phyloP scores from a whole-genome alignment of 2,329 filamentous ascomycete genomes.

The Cladosporium oxysporum region DNA sequence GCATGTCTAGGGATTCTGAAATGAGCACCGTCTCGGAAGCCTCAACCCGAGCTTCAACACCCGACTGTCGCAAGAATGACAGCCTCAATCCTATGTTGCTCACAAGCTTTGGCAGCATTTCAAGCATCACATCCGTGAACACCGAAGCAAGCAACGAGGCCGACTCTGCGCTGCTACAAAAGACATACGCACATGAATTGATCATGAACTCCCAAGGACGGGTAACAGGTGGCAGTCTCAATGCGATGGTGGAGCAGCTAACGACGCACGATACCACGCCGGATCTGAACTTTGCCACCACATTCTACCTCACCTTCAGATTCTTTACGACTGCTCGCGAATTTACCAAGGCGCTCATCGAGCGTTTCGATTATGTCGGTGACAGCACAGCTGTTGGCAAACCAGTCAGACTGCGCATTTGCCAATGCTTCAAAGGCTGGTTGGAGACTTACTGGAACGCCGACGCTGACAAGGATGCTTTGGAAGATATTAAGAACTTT shows the following conservation, averaged over 20 bases:
- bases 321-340: constrained; percentile 82
- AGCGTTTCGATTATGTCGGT: constrained; percentile 88
- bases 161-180: constrained; percentile 83
- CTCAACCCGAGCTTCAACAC: constrained; percentile 86
- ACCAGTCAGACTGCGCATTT: constrained; percentile 85
- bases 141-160: constrained; percentile 76
- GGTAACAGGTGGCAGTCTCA: constrained; percentile 87
- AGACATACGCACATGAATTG: constrained; percentile 87
- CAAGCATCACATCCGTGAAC: constrained; percentile 63
- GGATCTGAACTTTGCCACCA: constrained; percentile 86
- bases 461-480: constrained; percentile 73
- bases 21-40: constrained; percentile 76
- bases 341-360: constrained; percentile 79
- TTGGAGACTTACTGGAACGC: constrained; percentile 93
- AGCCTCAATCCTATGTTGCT: constrained; percentile 55
- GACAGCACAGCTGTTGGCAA: constrained; percentile 73
- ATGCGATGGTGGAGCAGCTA: constrained; percentile 88
- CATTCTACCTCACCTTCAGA: constrained; percentile 95
- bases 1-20: constrained; percentile 73
- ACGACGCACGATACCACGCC: constrained; percentile 92
- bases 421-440: constrained; percentile 97
- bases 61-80: constrained; percentile 61
- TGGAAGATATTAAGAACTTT: constrained; percentile 76
- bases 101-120: constrained; percentile 65
- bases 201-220: constrained; percentile 93